Evolutionary conservation across 768 basidiomycete genomes (phyloP).

Genomic region (Mycena filopes): DNA sequence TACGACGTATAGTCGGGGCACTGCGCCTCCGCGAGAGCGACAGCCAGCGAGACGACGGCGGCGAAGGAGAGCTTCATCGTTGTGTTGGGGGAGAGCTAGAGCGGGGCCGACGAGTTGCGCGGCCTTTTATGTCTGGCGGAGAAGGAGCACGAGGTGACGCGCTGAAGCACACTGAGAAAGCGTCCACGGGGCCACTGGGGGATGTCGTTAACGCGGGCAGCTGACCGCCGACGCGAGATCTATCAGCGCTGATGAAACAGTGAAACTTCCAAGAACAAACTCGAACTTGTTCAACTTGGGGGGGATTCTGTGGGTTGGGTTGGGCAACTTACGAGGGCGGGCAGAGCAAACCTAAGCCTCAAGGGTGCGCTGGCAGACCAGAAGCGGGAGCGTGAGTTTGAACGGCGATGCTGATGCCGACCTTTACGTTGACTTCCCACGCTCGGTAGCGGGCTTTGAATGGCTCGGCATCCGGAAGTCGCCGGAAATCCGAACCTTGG

Average conservation of each 20-base stretch:
- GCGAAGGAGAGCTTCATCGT: conserved; percentile 18
- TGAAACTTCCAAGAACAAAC: no score
- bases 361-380: no score
- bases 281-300: no score
- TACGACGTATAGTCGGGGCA: conserved; percentile 58
- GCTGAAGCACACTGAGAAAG: neutral
- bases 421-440: no score
- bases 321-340: no score
- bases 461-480: no score
- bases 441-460: no score
- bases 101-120: neutral
- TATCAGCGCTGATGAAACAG: neutral
- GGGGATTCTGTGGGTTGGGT: no score
- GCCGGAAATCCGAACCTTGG: no score
- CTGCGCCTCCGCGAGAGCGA: conserved; percentile 39
- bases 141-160: conserved; percentile 1
- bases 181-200: neutral
- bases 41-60: conserved; percentile 8
- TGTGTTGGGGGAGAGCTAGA: neutral
- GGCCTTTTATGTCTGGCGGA: neutral
- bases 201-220: conserved; percentile 2
- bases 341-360: no score
- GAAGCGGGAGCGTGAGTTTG: no score
- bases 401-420: no score
- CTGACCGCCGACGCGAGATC: neutral